Conservation (phyloP, 305 asterid genomes). For the Fraxinus platypoda region DNA sequence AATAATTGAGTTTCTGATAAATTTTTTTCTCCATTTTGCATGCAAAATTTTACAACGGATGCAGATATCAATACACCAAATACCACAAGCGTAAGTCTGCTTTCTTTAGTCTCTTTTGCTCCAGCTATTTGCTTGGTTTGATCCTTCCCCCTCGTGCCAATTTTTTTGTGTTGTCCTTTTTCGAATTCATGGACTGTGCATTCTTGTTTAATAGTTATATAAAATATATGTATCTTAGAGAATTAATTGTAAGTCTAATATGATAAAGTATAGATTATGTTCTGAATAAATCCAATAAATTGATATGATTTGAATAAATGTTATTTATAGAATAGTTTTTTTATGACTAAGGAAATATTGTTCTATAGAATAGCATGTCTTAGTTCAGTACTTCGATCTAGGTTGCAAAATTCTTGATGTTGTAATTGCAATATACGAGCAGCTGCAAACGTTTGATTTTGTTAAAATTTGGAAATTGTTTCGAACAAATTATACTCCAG, state of each 20-base stretch:
- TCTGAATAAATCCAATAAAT: neutral
- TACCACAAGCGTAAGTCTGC: constrained; percentile 92
- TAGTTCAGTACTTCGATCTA: neutral
- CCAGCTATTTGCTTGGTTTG: neutral
- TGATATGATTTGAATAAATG: neutral
- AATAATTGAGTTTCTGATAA: constrained; percentile 32
- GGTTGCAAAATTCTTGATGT: neutral
- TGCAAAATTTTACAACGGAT: constrained; percentile 34
- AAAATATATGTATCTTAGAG: neutral
- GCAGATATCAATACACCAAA: constrained; percentile 97
- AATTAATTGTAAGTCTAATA: neutral
- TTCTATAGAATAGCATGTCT: neutral
- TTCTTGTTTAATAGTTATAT: neutral
- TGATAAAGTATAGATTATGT: neutral
- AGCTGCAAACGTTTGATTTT: neutral
- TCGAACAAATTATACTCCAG: neutral
- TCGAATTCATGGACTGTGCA: neutral
- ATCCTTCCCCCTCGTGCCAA: neutral
- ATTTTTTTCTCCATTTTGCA: constrained; percentile 43
- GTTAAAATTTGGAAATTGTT: neutral
- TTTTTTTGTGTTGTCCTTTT: neutral
- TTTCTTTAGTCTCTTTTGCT: constrained; percentile 21
- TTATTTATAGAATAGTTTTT: neutral
- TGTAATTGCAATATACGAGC: neutral
- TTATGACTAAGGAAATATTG: neutral